Percentiles rank a stretch among this genome's conserved stretches.
These are phyloP conservation scores for Vitis rotundifolia DNA, from an alignment of 164 flowering plant genomes.

Conservation along the genomic window DNA sequence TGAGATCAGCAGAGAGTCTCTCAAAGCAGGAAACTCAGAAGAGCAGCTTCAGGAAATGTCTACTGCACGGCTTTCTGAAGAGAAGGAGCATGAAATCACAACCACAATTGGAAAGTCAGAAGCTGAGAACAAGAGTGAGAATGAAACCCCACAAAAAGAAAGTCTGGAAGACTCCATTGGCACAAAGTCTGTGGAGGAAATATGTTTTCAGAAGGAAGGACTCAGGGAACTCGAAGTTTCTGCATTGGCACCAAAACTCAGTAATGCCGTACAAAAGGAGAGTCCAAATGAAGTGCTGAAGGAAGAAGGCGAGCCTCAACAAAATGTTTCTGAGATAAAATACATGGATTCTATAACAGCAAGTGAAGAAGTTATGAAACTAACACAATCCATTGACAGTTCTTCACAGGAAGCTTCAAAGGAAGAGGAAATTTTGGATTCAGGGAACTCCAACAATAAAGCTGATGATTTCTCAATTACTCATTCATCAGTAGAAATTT, in stretches of 20 bases:
- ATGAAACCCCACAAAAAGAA: too few species aligned
- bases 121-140: too few species aligned
- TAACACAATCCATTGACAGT: background rate
- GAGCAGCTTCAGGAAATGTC: background rate
- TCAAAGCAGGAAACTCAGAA: too few species aligned
- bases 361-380: conserved; percentile 6
- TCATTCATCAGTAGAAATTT: background rate
- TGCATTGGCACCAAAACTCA: background rate
- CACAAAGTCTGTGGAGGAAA: background rate
- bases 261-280: conserved; percentile 4
- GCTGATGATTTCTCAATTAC: background rate
- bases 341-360: conserved; percentile 4
- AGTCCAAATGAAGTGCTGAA: background rate
- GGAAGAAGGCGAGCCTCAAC: background rate
- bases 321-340: conserved; percentile 4
- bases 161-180: background rate
- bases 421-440: conserved; percentile 1
- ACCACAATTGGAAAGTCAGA: background rate
- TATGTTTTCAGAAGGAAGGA: conserved; percentile 9
- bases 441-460: background rate
- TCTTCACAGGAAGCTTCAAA: background rate
- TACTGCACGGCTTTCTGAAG: background rate
- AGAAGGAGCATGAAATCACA: background rate
- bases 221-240: conserved; percentile 1
- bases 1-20: too few species aligned